Percentiles rank a stretch among this genome's conserved stretches.
phyloP scores from a whole-genome alignment of 345 rosid genomes.

The Rhodamnia rubescens region DNA sequence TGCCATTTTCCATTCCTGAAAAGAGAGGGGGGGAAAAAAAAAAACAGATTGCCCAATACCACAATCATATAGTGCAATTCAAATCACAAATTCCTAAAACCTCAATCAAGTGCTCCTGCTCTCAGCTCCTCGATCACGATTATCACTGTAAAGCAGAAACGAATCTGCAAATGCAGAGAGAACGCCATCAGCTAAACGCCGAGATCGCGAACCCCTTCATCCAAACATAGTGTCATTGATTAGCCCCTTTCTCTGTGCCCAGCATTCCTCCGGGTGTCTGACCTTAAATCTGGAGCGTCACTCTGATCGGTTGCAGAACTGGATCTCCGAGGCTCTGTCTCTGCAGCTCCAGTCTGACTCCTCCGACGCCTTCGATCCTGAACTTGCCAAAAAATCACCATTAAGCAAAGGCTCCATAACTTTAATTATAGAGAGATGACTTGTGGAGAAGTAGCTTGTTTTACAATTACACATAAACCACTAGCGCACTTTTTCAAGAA shows the following conservation, averaged over 20 bases:
- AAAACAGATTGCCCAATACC: background rate
- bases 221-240: background rate
- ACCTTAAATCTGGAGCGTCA: slow-evolving; percentile 24
- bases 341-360: slow-evolving; percentile 28
- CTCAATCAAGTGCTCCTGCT: background rate
- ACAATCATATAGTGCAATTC: background rate
- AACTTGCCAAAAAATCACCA: slow-evolving; percentile 1
- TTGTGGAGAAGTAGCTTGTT: background rate
- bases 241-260: slow-evolving; percentile 9
- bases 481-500: background rate
- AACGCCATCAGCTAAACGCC: background rate
- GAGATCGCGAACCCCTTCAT: background rate
- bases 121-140: background rate
- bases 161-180: background rate
- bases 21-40: background rate
- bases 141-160: background rate
- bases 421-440: background rate
- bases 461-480: background rate
- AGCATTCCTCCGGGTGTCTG: background rate
- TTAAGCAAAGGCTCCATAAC: background rate
- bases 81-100: background rate
- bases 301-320: slow-evolving; percentile 34
- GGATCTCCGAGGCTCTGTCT: slow-evolving; percentile 28
- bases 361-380: slow-evolving; percentile 72
- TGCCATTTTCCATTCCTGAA: background rate